Evolutionary conservation across 768 basidiomycete species (phyloP), one percentile per base, ranked within the genome.

Genomic region (Infundibulicybe gibba): DNA sequence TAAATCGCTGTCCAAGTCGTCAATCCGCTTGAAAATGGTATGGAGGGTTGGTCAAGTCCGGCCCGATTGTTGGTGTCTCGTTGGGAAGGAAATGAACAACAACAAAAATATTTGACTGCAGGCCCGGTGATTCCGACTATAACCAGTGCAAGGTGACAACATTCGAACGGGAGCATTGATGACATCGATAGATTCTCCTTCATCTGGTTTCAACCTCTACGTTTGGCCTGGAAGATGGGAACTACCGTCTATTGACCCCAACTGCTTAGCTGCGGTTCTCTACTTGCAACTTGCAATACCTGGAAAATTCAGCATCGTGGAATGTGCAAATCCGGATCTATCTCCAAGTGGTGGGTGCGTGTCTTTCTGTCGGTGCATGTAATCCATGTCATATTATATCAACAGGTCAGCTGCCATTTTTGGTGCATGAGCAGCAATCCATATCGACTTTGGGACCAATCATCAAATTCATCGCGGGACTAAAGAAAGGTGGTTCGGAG

Each of bases 201-300:
- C 56, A 20, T 44, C 51, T 31, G 50, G 53, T 25, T 54, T 71
- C 16, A 55, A 67, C 32, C 66, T 91, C 15, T 70, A 90, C 61
- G 66, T 90, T 48, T 90, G 86, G 86, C 86, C 90, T 1, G 71
- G 71, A 4, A 68, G 71, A 59, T 88, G 81, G 79, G 71, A 69
- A 34, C 59, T 89, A 9, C 76, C 79, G 15, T 89, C 88, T 3
- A 69, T 81, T 40, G 86, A 91, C 47, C 77, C 86, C 0, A 61
- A 71, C 13, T 87, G 81, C 60, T 68, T 88, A 16, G 77, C 81
- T 3, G 75, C 87, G 0, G 64, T 86, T 4, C 63, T 90, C 38
- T 83, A 82, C 56, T 76, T 90, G 20, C 87, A 90, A 58, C 63
- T 84, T 17, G 65, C 77, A 12, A 70, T 86, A 40, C 86, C 89